Conservation (phyloP, 257 asterid species). For the Forsythia suspensa region DNA sequence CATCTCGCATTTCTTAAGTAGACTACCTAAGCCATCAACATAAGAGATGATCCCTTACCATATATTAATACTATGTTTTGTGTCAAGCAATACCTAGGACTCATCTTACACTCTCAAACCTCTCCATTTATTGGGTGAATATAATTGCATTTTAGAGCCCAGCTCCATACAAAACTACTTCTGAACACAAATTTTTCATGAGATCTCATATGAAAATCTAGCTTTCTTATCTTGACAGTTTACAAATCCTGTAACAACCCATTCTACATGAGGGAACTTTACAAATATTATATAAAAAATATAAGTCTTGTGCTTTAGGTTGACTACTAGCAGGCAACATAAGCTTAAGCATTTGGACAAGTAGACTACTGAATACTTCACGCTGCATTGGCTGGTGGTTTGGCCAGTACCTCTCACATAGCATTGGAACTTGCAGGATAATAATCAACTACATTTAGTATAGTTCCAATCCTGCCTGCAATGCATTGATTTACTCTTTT, state of each 20-base stretch:
- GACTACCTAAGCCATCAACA: not conserved
- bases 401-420: not conserved
- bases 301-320: not conserved
- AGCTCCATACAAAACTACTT: not conserved
- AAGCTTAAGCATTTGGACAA: not conserved
- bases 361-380: not conserved
- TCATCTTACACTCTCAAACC: not conserved
- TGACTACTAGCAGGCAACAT: not conserved
- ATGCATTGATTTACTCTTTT: not conserved
- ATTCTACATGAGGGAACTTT: not conserved
- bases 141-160: not conserved
- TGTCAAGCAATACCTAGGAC: not conserved
- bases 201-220: not conserved
- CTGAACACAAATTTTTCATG: not conserved
- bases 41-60: not conserved
- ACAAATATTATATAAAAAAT: not conserved
- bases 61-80: not conserved
- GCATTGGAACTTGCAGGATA: not conserved
- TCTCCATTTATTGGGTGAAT: not conserved
- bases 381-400: not conserved
- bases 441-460: not conserved
- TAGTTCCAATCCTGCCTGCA: not conserved
- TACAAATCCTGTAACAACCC: not conserved
- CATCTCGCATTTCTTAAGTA: not conserved
- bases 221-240: not conserved